Evolutionary conservation across 106 monocot species (phyloP).

Genomic region (Cymbidium sinense): DNA sequence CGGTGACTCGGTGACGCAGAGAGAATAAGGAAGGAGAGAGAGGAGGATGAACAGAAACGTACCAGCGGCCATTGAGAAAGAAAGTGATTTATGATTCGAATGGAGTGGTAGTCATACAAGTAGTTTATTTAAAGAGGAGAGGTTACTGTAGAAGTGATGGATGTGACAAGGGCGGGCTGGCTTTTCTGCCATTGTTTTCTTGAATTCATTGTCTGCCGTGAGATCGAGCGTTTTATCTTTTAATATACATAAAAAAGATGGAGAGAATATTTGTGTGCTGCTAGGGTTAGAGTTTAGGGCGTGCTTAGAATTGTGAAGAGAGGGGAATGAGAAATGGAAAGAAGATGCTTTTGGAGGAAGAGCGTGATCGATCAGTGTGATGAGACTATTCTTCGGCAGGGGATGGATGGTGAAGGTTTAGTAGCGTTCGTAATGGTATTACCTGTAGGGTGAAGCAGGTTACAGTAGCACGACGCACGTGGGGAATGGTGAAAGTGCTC

Average conservation of each 20-base stretch:
- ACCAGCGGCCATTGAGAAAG: background rate
- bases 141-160: background rate
- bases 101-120: background rate
- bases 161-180: conserved; percentile 4
- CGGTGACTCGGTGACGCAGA: background rate
- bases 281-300: background rate
- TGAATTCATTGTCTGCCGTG: background rate
- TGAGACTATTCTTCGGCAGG: background rate
- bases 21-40: background rate
- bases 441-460: background rate
- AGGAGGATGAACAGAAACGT: background rate
- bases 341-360: background rate
- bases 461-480: background rate
- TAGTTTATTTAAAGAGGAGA: background rate
- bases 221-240: no score
- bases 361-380: background rate
- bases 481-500: background rate
- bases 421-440: background rate
- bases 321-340: no score
- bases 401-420: background rate
- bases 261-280: background rate
- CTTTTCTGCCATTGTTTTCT: background rate
- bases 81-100: background rate
- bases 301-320: no score
- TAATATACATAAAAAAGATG: background rate